These are phyloP conservation scores for Kwoniella dejecticola DNA, from an alignment of 768 basidiomycete genomes.

Conservation along the genomic window DNA sequence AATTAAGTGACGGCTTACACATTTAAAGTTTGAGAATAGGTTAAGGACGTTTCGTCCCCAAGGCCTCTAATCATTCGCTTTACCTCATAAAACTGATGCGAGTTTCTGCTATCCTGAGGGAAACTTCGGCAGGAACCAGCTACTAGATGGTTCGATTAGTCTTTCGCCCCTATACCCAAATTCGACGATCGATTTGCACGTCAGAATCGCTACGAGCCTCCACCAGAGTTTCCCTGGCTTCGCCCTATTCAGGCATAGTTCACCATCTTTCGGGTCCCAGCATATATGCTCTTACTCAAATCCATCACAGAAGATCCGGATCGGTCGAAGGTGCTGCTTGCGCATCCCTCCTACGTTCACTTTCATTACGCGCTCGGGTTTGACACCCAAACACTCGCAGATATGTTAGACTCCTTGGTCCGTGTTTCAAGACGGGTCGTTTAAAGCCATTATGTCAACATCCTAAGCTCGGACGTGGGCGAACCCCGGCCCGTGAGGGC, in stretches of 20 bases:
- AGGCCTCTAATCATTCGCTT: conserved; percentile 85
- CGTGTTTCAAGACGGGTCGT: conserved; percentile 81
- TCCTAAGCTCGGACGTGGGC: conserved; percentile 67
- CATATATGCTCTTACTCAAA: conserved; percentile 79
- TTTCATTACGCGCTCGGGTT: conserved; percentile 72
- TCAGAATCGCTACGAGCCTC: conserved; percentile 94
- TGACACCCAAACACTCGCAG: conserved; percentile 75
- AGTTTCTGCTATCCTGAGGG: conserved; percentile 51
- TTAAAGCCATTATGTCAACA: conserved; percentile 78
- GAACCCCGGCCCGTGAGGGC: conserved; percentile 62
- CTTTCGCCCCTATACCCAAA: conserved; percentile 95
- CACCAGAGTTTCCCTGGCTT: conserved; percentile 96
- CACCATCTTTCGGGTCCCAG: conserved; percentile 89
- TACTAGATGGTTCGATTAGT: conserved; percentile 92
- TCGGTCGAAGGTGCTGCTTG: conserved; percentile 74
- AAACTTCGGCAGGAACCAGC: conserved; percentile 82
- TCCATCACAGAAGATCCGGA: conserved; percentile 72
- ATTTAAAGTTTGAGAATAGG: conserved; percentile 76
- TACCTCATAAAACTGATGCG: conserved; percentile 63
- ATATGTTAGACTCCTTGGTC: conserved; percentile 85
- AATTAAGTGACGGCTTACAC: conserved; percentile 63
- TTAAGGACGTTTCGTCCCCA: conserved; percentile 78
- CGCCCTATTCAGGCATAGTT: conserved; percentile 86
- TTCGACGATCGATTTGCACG: conserved; percentile 94
- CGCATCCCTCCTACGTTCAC: conserved; percentile 65